Percentiles rank a stretch among this genome's conserved stretches.
Evolutionary conservation across 495 filamentous ascomycete genomes (phyloP).

Genomic region (Xylaria longipes): DNA sequence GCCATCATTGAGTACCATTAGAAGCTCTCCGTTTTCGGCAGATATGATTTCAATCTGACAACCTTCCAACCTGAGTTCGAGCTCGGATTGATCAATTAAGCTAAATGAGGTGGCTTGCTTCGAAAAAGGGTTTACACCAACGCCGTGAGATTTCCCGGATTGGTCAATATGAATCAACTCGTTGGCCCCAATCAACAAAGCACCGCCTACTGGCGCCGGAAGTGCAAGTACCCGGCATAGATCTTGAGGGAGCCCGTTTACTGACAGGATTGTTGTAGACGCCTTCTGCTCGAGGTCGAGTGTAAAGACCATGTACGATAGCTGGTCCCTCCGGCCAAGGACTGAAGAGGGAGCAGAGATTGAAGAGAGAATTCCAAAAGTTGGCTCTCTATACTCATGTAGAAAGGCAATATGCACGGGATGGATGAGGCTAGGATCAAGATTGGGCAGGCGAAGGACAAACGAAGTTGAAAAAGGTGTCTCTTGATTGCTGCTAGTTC

Average conservation of each 20-base stretch:
- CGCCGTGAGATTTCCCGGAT: conserved; percentile 88
- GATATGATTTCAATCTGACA: conserved; percentile 78
- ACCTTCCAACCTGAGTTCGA: conserved; percentile 81
- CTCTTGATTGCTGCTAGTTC: conserved; percentile 61
- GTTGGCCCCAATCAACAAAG: conserved; percentile 84
- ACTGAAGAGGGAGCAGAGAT: conserved; percentile 72
- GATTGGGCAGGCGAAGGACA: conserved; percentile 80
- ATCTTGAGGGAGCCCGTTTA: conserved; percentile 85
- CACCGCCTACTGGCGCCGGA: conserved; percentile 84
- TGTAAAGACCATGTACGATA: conserved; percentile 92
- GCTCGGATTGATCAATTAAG: conserved; percentile 83
- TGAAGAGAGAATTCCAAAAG: conserved; percentile 91
- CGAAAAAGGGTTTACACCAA: conserved; percentile 92
- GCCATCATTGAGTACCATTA: conserved; percentile 83
- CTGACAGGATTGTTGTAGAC: conserved; percentile 89
- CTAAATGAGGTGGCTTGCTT: conserved; percentile 77
- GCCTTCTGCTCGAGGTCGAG: conserved; percentile 92
- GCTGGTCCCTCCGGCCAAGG: conserved; percentile 81
- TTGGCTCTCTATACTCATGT: conserved; percentile 96
- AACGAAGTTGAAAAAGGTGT: conserved; percentile 91
- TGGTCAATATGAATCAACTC: conserved; percentile 96
- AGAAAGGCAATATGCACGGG: conserved; percentile 92
- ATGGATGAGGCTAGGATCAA: conserved; percentile 86
- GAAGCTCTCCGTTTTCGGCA: conserved; percentile 75
- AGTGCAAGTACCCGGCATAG: conserved; percentile 84